Conservation (phyloP, 2,329 filamentous ascomycete genomes). For the Cryphonectria carpinicola region DNA sequence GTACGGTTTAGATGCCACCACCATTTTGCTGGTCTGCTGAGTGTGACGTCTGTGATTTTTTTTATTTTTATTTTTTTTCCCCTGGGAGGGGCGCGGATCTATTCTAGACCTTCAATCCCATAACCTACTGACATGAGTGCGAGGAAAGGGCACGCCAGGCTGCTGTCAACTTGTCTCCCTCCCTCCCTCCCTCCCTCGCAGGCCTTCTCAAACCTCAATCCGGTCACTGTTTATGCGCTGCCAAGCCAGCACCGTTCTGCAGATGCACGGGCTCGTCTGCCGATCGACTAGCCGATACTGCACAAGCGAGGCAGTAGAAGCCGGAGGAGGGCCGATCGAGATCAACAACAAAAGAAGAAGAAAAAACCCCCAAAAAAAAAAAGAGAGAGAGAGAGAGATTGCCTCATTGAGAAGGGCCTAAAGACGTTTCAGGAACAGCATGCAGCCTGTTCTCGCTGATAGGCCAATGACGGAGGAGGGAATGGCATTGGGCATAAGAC, state of each 20-base stretch:
- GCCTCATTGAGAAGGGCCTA: not conserved
- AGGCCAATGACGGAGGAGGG: not conserved
- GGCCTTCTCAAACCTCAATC: not conserved
- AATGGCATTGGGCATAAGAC: not conserved
- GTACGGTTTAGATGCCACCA: not conserved
- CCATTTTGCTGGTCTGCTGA: not conserved
- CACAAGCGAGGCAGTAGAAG: not conserved
- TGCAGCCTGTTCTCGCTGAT: not conserved
- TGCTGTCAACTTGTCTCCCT: not conserved
- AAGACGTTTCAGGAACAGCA: slow-evolving; percentile 1
- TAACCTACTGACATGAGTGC: not conserved
- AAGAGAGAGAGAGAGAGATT: too few relatives aligned
- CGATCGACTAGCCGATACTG: not conserved
- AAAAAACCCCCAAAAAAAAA: too few relatives aligned
- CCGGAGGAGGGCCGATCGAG: not conserved
- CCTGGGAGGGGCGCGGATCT: too few relatives aligned
- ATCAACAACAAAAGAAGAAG: not conserved
- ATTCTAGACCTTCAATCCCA: not conserved
- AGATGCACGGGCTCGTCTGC: not conserved
- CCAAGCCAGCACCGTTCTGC: not conserved
- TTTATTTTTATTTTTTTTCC: too few relatives aligned
- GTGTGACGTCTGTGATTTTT: not conserved
- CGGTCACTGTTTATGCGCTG: not conserved
- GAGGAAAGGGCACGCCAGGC: not conserved
- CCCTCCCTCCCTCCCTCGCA: too few relatives aligned